Percentiles rank a stretch among this genome's conserved stretches.
Evolutionary conservation across 768 basidiomycete genomes (phyloP).

Genomic region (Mycena kentingensis): DNA sequence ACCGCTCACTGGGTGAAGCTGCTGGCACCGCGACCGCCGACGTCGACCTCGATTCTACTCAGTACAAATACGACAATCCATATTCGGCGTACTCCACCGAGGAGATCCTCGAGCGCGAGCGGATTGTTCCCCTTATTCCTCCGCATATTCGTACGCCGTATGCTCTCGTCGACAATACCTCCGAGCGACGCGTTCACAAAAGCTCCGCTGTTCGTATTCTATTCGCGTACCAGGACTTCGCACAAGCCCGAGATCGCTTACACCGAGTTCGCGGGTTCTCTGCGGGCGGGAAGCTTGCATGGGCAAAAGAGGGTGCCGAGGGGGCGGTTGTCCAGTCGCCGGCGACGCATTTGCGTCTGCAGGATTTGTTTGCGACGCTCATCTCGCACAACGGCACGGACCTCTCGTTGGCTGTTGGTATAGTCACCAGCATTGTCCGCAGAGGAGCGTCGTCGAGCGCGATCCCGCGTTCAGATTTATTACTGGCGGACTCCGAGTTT

Average conservation of each 20-base stretch:
- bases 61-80: background rate
- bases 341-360: conserved; percentile 1
- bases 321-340: background rate
- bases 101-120: background rate
- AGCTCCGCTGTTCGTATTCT: conserved; percentile 4
- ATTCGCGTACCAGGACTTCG: conserved; percentile 5
- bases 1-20: conserved; percentile 7
- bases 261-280: conserved; percentile 5
- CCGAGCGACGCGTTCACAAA: conserved; percentile 4
- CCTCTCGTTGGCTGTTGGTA: conserved; percentile 5
- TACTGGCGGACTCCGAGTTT: conserved; percentile 1
- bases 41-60: background rate
- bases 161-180: background rate
- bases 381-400: background rate
- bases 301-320: background rate
- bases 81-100: background rate
- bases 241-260: conserved; percentile 1
- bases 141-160: background rate
- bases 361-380: conserved; percentile 6
- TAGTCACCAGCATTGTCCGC: conserved; percentile 4
- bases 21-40: background rate
- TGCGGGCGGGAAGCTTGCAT: background rate
- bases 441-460: background rate
- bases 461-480: conserved; percentile 2
- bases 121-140: background rate